phyloP scores from a whole-genome alignment of 345 rosid genomes.

The Nephelium lappaceum region DNA sequence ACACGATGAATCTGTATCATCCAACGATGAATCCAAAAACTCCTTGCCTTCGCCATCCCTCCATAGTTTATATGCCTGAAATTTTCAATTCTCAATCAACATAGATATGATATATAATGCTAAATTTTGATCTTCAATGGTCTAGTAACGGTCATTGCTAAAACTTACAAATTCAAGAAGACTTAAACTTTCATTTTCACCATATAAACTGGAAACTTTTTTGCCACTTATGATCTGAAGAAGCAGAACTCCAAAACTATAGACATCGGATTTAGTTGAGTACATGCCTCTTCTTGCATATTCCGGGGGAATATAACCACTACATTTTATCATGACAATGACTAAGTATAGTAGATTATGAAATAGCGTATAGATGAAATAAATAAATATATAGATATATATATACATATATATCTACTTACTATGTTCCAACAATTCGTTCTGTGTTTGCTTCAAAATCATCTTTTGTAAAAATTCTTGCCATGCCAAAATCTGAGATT shows the following conservation, averaged over 20 bases:
- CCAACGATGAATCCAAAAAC: background rate
- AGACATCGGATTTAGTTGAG: background rate
- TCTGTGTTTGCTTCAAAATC: no score
- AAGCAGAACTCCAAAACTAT: slow-evolving; percentile 13
- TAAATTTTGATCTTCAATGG: background rate
- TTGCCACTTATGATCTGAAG: slow-evolving; percentile 11
- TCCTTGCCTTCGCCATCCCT: background rate
- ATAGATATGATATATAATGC: no score
- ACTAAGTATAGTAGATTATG: no score
- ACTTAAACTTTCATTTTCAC: slow-evolving; percentile 6
- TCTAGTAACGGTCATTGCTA: background rate
- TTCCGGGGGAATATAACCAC: background rate
- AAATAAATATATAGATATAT: no score
- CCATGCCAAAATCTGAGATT: no score
- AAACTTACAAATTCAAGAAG: slow-evolving; percentile 30
- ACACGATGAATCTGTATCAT: background rate
- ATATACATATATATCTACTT: no score
- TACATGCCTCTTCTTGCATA: background rate
- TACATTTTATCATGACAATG: background rate
- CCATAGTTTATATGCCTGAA: background rate
- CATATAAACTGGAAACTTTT: background rate
- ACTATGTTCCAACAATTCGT: no score
- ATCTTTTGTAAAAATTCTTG: no score
- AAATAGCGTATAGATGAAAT: no score
- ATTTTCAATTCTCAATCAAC: background rate